These are phyloP conservation scores for Lentinula novae-zelandiae DNA, from an alignment of 1,284 basidiomycete species.

Conservation along the genomic window DNA sequence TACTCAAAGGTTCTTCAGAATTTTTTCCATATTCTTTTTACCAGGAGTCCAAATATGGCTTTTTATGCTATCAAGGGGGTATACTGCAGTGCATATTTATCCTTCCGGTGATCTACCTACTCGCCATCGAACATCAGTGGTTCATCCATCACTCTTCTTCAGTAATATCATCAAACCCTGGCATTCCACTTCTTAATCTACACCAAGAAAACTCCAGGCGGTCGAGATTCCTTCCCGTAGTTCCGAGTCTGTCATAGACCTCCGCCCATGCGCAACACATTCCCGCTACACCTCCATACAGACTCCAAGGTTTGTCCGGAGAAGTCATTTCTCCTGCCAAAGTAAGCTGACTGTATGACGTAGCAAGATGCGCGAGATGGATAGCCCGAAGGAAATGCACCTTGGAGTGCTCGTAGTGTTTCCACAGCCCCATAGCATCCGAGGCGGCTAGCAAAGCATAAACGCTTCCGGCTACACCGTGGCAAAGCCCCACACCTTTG, in stretches of 20 bases:
- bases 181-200: constrained; percentile 19
- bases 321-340: constrained; percentile 36
- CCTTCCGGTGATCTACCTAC: too few species aligned
- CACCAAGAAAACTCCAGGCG: constrained; percentile 12
- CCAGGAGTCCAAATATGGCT: too few species aligned
- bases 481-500: constrained; percentile 56
- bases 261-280: constrained; percentile 56
- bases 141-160: neutral
- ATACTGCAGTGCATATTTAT: too few species aligned
- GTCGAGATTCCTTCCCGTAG: constrained; percentile 10
- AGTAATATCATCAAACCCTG: constrained; percentile 19
- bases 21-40: too few species aligned
- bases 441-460: constrained; percentile 47
- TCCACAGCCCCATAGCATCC: constrained; percentile 24
- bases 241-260: constrained; percentile 31
- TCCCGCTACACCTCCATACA: constrained; percentile 53
- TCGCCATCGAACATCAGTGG: too few species aligned
- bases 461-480: constrained; percentile 49
- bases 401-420: constrained; percentile 13
- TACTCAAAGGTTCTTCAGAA: too few species aligned
- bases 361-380: constrained; percentile 44
- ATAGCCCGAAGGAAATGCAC: constrained; percentile 34
- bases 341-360: constrained; percentile 29
- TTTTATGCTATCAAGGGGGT: too few species aligned
- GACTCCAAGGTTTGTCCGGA: constrained; percentile 49